These are phyloP conservation scores for Gonium pectorale DNA, from an alignment of 139 green algal genomes.

Conservation along the genomic window DNA sequence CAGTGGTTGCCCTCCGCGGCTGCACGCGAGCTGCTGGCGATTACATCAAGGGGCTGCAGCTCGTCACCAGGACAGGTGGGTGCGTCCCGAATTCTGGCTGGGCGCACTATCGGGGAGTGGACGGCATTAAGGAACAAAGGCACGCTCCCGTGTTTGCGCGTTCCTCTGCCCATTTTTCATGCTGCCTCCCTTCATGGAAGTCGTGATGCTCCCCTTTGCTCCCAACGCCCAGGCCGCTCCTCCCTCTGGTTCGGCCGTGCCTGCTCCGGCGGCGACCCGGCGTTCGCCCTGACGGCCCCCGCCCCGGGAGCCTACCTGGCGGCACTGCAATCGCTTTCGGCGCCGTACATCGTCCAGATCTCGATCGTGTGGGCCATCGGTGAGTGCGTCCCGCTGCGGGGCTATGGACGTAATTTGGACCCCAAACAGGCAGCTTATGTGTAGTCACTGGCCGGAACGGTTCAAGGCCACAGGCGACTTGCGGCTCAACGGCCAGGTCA, in stretches of 20 bases:
- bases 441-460: no score
- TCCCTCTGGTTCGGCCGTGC: not conserved
- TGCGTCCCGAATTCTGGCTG: no score
- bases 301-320: conserved; percentile 40
- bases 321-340: not conserved
- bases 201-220: no score
- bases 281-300: not conserved
- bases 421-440: no score
- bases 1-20: not conserved
- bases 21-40: not conserved
- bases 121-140: no score
- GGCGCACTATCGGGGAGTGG: no score
- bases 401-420: no score
- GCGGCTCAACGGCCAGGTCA: not conserved
- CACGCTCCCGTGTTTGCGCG: no score
- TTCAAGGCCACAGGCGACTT: no score
- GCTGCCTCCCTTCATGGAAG: no score
- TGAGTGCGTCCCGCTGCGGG: not conserved
- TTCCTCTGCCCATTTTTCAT: no score
- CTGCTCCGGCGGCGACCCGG: not conserved
- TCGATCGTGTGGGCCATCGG: conserved; percentile 10
- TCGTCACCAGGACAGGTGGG: not conserved
- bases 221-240: not conserved
- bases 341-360: conserved; percentile 10
- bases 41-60: conserved; percentile 7